Percentiles rank a stretch among this genome's conserved stretches.
Conservation (phyloP, 805 yeast genomes). For the Zygosaccharomyces siamensis region DNA sequence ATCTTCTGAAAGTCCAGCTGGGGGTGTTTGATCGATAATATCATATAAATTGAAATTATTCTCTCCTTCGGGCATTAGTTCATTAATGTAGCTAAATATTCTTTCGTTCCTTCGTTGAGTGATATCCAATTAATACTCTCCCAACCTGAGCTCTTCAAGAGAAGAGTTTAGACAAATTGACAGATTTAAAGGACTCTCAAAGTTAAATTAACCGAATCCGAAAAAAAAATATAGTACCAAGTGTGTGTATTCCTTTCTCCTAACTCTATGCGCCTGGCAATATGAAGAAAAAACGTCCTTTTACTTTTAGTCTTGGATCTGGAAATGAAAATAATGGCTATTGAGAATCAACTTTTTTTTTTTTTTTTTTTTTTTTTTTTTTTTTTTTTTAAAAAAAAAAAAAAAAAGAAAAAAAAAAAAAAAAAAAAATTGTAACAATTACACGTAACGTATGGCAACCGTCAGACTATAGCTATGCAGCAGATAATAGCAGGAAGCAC, state of each 20-base stretch:
- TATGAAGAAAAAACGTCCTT: not conserved
- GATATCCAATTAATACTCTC: not conserved
- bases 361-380: no score
- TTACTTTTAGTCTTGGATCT: not conserved
- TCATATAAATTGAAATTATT: constrained; percentile 13
- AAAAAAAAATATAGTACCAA: not conserved
- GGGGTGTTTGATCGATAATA: constrained; percentile 13
- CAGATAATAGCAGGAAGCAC: not conserved
- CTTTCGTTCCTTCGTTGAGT: not conserved
- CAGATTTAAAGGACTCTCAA: not conserved
- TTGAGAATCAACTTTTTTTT: not conserved
- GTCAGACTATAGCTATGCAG: not conserved
- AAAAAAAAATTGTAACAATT: not conserved
- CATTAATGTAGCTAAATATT: constrained; percentile 4
- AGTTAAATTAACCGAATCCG: not conserved
- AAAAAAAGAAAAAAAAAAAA: not conserved
- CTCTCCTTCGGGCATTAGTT: constrained; percentile 12
- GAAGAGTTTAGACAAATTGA: not conserved
- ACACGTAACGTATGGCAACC: not conserved
- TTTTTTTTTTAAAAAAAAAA: not conserved
- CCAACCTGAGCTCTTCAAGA: not conserved
- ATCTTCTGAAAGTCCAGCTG: constrained; percentile 8
- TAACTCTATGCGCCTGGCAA: not conserved
- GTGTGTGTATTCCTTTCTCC: not conserved
- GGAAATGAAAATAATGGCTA: not conserved